Evolutionary conservation across 192 early-diverging fungal genomes (phyloP).

Genomic region (Hyaloraphidium curvatum): DNA sequence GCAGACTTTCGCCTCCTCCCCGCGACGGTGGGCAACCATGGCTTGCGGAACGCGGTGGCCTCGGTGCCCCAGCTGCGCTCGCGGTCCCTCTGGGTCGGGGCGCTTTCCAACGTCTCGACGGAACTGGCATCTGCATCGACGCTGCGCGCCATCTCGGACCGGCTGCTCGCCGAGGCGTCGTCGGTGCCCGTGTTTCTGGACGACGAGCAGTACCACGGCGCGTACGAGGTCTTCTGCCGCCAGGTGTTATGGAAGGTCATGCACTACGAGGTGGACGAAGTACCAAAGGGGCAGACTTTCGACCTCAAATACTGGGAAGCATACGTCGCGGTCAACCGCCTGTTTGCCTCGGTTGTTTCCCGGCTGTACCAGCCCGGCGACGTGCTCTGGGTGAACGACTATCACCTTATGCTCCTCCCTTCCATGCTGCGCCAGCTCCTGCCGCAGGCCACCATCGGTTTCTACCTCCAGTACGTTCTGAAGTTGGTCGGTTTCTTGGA

Average conservation of each 20-base stretch:
- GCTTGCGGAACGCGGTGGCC: slow-evolving; percentile 80
- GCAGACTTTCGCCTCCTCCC: no score
- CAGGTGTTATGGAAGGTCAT: slow-evolving; percentile 95
- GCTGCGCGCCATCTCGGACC: slow-evolving; percentile 31
- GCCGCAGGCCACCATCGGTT: slow-evolving; percentile 76
- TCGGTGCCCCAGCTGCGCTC: slow-evolving; percentile 12
- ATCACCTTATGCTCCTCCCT: slow-evolving; percentile 88
- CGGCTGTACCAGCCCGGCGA: slow-evolving; percentile 61
- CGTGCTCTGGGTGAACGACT: slow-evolving; percentile 97
- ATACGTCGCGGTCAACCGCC: slow-evolving; percentile 63
- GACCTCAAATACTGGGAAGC: slow-evolving; percentile 58
- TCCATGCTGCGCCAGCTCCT: slow-evolving; percentile 62
- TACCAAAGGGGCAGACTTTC: slow-evolving; percentile 57
- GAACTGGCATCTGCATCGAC: slow-evolving; percentile 41
- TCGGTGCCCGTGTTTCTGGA: slow-evolving; percentile 63
- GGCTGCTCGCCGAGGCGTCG: slow-evolving; percentile 38
- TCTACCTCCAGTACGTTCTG: slow-evolving; percentile 96
- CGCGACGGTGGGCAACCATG: slow-evolving; percentile 70
- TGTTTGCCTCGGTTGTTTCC: slow-evolving; percentile 65
- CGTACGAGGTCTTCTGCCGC: slow-evolving; percentile 88
- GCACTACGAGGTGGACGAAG: slow-evolving; percentile 83
- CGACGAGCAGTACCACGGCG: slow-evolving; percentile 68
- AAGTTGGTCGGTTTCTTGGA: no score
- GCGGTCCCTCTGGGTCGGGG: slow-evolving; percentile 24
- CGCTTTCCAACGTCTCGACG: slow-evolving; percentile 55